Evolutionary conservation across 2,329 filamentous ascomycete genomes (phyloP).

Genomic region (Pseudophaeomoniella oleicola): DNA sequence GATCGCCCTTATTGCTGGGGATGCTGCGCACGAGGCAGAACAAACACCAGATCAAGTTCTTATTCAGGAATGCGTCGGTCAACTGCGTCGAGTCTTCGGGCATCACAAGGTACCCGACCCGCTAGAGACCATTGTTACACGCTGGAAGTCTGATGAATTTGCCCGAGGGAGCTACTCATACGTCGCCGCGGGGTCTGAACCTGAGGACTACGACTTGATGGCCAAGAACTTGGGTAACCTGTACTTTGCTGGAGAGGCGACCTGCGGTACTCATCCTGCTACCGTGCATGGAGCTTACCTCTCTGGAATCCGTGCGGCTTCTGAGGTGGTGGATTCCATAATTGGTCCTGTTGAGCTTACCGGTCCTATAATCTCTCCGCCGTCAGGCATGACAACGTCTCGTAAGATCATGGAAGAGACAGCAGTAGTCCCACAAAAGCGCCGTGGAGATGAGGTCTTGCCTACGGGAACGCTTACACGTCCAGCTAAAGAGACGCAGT

Average conservation of each 20-base stretch:
- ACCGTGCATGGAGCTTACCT: constrained; percentile 95
- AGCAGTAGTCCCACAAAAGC: constrained; percentile 9
- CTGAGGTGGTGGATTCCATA: constrained; percentile 67
- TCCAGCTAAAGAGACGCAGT: constrained; percentile 10
- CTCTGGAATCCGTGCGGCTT: constrained; percentile 77
- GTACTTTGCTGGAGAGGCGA: constrained; percentile 93
- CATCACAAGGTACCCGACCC: constrained; percentile 54
- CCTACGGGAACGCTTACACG: constrained; percentile 11
- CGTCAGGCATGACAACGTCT: constrained; percentile 13
- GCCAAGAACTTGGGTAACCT: constrained; percentile 71
- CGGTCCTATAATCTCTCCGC: constrained; percentile 47
- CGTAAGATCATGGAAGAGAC: constrained; percentile 28
- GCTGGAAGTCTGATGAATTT: constrained; percentile 84
- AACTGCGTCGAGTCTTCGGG: constrained; percentile 63
- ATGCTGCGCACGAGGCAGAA: constrained; percentile 83
- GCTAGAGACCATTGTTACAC: constrained; percentile 72
- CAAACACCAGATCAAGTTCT: constrained; percentile 59
- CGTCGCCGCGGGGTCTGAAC: constrained; percentile 65
- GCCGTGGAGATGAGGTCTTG: constrained; percentile 12
- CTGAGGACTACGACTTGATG: constrained; percentile 88
- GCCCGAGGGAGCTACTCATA: constrained; percentile 93
- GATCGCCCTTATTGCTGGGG: constrained; percentile 87
- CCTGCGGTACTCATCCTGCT: constrained; percentile 86
- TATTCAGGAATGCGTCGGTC: constrained; percentile 62
- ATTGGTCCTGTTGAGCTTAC: constrained; percentile 69